phyloP scores from a whole-genome alignment of 805 yeast species.

The Isabelozyma rhagii region DNA sequence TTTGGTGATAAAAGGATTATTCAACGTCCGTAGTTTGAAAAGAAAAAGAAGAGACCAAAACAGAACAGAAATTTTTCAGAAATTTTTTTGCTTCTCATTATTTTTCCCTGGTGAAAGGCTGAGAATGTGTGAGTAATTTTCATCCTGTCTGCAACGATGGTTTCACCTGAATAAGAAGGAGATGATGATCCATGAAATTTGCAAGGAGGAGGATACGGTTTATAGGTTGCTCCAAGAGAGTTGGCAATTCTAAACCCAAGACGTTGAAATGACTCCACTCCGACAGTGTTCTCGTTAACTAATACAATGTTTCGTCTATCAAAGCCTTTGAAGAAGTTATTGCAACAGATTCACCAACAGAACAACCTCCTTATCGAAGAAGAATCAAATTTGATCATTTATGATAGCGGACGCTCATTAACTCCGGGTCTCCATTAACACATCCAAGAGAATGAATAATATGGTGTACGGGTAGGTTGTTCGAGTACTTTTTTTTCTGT shows the following conservation, averaged over 20 bases:
- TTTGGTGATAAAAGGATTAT: slow-evolving; percentile 6
- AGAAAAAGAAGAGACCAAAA: slow-evolving; percentile 1
- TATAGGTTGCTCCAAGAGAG: too few relatives aligned
- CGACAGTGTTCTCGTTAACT: too few relatives aligned
- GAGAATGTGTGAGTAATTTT: neutral
- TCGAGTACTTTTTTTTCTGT: neutral
- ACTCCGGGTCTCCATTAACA: neutral
- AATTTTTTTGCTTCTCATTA: neutral
- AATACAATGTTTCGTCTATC: too few relatives aligned
- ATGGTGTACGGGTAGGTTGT: neutral
- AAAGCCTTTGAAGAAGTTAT: too few relatives aligned
- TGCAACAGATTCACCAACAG: too few relatives aligned
- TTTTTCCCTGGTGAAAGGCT: neutral
- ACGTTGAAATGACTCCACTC: too few relatives aligned
- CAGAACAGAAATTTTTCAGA: slow-evolving; percentile 1
- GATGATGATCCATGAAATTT: neutral
- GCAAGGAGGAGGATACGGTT: neutral
- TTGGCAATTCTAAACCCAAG: too few relatives aligned
- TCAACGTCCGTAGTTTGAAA: slow-evolving; percentile 5
- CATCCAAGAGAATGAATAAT: neutral
- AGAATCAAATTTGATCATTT: too few relatives aligned
- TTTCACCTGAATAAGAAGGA: neutral
- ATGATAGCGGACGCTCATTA: too few relatives aligned
- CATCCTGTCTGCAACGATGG: neutral
- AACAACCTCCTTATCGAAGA: too few relatives aligned